Conservation (phyloP, 2,329 filamentous ascomycete genomes). For the Cladobotryum mycophilum region DNA sequence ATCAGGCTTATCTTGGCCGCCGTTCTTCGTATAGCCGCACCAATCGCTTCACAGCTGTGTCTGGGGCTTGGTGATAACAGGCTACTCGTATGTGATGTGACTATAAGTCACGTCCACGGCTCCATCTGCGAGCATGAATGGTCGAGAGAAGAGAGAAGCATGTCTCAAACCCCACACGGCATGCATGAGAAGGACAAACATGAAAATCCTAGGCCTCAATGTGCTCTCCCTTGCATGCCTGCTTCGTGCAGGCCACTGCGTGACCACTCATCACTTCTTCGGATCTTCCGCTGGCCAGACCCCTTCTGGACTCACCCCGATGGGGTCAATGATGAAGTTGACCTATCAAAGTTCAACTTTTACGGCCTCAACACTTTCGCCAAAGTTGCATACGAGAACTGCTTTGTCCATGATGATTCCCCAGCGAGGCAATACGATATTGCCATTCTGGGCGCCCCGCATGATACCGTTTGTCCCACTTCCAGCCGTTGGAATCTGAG, state of each 20-base stretch:
- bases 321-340: conserved; percentile 12
- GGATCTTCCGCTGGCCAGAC: conserved; percentile 8
- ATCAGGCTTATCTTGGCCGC: no score
- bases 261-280: conserved; percentile 2
- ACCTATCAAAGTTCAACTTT: conserved; percentile 13
- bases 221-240: background rate
- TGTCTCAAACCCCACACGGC: no score
- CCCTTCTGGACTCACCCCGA: conserved; percentile 12
- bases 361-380: conserved; percentile 20
- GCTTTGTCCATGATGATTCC: conserved; percentile 16
- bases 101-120: background rate
- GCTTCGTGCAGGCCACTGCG: background rate
- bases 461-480: conserved; percentile 21
- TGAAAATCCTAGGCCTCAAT: background rate
- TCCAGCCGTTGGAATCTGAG: background rate
- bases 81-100: no score
- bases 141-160: no score
- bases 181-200: background rate
- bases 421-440: conserved; percentile 19
- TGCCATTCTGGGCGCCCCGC: conserved; percentile 23
- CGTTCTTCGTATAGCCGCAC: no score
- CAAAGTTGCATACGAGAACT: conserved; percentile 19
- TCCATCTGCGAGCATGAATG: background rate
- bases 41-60: no score
- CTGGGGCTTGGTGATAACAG: no score